Percentiles rank a stretch among this genome's conserved stretches.
Evolutionary conservation across 192 early-diverging fungal genomes (phyloP).

Genomic region (Coemansia sp.): DNA sequence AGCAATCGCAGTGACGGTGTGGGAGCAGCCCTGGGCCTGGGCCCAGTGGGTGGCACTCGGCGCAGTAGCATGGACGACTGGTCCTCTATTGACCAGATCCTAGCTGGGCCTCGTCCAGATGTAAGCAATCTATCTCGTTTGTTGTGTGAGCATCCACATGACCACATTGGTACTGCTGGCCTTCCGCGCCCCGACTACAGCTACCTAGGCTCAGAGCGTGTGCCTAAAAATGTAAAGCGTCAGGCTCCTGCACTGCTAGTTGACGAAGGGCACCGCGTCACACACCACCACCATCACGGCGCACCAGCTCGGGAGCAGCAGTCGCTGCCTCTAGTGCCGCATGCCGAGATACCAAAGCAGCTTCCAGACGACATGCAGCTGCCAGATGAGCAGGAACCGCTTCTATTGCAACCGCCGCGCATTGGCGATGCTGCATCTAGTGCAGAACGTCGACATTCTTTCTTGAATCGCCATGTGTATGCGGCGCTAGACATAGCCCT

Average conservation of each 20-base stretch:
- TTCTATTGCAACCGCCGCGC: conserved; percentile 11
- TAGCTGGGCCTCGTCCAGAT: conserved; percentile 18
- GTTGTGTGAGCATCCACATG: conserved; percentile 31
- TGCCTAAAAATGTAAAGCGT: conserved; percentile 43
- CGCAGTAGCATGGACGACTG: conserved; percentile 34
- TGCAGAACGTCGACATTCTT: conserved; percentile 9
- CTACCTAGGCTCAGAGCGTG: conserved; percentile 28
- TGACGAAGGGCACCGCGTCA: background rate
- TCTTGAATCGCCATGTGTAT: conserved; percentile 28
- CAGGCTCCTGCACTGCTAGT: background rate
- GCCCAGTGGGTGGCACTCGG: conserved; percentile 11
- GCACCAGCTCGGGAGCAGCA: background rate
- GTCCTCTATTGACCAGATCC: conserved; percentile 44
- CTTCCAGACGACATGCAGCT: conserved; percentile 1
- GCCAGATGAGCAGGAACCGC: conserved; percentile 14
- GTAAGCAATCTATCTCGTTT: conserved; percentile 39
- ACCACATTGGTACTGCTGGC: background rate
- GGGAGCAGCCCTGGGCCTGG: conserved; percentile 5
- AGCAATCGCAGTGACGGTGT: conserved; percentile 16
- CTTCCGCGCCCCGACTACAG: conserved; percentile 32
- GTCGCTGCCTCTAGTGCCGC: conserved; percentile 11
- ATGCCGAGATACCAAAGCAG: conserved; percentile 12
- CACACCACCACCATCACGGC: background rate
- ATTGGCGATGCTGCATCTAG: conserved; percentile 3
- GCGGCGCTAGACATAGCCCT: conserved; percentile 18